These are phyloP conservation scores for Mentha longifolia DNA, from an alignment of 257 asterid genomes.

Conservation along the genomic window DNA sequence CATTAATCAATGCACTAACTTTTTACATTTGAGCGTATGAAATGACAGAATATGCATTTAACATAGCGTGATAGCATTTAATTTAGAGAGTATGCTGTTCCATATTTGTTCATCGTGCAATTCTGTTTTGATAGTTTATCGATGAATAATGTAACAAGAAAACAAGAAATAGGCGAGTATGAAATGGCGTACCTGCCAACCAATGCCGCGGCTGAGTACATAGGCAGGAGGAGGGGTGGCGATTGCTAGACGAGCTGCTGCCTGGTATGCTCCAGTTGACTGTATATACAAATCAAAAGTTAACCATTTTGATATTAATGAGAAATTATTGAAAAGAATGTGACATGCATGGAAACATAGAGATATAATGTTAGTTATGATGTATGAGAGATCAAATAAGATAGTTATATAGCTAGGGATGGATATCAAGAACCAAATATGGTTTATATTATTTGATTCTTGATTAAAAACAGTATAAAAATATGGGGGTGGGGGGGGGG, in stretches of 20 bases:
- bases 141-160: background rate
- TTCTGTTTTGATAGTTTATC: background rate
- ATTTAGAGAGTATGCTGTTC: background rate
- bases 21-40: too few relatives aligned
- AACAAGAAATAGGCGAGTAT: slow-evolving; percentile 19
- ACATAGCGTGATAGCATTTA: background rate
- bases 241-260: slow-evolving; percentile 94
- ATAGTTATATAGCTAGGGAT: background rate
- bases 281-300: slow-evolving; percentile 38
- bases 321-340: background rate
- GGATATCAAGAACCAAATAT: background rate
- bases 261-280: slow-evolving; percentile 93
- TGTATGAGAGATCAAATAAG: too few relatives aligned
- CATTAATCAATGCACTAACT: too few relatives aligned
- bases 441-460: background rate
- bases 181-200: slow-evolving; percentile 79
- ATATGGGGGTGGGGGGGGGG: too few relatives aligned
- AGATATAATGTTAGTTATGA: background rate
- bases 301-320: background rate
- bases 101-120: background rate
- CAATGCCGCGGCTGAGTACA: slow-evolving; percentile 95
- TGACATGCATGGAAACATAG: background rate
- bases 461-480: background rate
- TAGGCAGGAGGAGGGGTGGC: slow-evolving; percentile 99
- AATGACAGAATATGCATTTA: too few relatives aligned